Conservation (phyloP, 176 grass and related monocot genomes). For the Neostapfia colusana region DNA sequence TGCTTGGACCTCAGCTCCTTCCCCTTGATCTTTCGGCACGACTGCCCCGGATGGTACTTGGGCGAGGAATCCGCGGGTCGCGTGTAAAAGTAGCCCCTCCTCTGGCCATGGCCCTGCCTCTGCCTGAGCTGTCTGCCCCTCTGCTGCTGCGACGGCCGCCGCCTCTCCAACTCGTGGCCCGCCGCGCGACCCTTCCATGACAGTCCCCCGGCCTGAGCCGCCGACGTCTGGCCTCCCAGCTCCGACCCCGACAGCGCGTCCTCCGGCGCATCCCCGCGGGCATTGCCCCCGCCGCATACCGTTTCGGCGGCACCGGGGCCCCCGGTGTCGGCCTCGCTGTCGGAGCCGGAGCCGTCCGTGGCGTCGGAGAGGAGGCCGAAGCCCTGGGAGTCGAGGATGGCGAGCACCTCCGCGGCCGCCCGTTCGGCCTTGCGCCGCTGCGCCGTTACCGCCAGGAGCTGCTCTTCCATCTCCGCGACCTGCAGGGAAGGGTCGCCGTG, state of each 20-base stretch:
- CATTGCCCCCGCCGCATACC: background rate
- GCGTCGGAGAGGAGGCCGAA: slow-evolving; percentile 13
- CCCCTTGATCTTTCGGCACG: slow-evolving; percentile 80
- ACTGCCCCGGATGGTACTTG: slow-evolving; percentile 81
- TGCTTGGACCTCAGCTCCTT: slow-evolving; percentile 66
- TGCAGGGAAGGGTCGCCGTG: background rate
- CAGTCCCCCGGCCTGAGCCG: slow-evolving; percentile 46
- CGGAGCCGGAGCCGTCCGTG: background rate
- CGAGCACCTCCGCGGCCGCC: slow-evolving; percentile 40
- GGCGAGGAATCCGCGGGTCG: slow-evolving; percentile 61
- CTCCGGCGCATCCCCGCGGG: slow-evolving; percentile 12
- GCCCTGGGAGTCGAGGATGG: slow-evolving; percentile 39
- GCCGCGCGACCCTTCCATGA: slow-evolving; percentile 72
- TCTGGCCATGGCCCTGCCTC: slow-evolving; percentile 53
- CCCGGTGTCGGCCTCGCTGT: background rate
- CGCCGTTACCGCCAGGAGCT: slow-evolving; percentile 40
- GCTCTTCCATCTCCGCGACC: slow-evolving; percentile 53
- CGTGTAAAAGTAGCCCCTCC: slow-evolving; percentile 51
- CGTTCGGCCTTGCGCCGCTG: slow-evolving; percentile 74
- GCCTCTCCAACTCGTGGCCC: slow-evolving; percentile 50
- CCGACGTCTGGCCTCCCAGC: slow-evolving; percentile 19
- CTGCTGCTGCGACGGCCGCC: slow-evolving; percentile 20
- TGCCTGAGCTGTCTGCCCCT: slow-evolving; percentile 59
- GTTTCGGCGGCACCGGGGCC: background rate
- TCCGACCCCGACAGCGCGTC: slow-evolving; percentile 64